A percentile compares a stretch with the other conserved stretches of the same genome.
phyloP scores from a whole-genome alignment of 176 grass and related monocot genomes.

The Aegilops umbellulata region DNA sequence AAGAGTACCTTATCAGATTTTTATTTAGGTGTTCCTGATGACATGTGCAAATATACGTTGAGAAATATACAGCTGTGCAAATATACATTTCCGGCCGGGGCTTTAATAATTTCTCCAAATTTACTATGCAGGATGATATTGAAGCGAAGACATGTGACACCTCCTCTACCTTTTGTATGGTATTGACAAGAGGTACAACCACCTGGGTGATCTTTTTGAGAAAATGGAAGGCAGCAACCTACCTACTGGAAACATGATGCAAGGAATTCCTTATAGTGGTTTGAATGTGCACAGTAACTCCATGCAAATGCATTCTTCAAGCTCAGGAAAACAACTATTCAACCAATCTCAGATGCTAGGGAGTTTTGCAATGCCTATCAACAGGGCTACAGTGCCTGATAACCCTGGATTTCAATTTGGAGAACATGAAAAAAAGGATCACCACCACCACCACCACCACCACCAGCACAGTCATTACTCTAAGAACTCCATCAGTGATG shows the following conservation, averaged over 20 bases:
- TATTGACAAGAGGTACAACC: constrained; percentile 6
- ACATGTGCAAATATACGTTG: neutral
- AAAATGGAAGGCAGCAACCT: constrained; percentile 73
- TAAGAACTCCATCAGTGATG: constrained; percentile 57
- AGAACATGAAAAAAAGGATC: constrained; percentile 49
- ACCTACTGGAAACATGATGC: constrained; percentile 40
- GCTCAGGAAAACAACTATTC: constrained; percentile 29
- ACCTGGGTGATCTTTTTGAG: constrained; percentile 3
- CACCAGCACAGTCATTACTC: constrained; percentile 27
- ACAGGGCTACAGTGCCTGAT: constrained; percentile 40
- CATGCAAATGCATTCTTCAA: constrained; percentile 48
- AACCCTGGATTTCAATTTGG: constrained; percentile 41
- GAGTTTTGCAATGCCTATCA: constrained; percentile 24
- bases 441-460: constrained; percentile 3
- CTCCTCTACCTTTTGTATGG: constrained; percentile 21
- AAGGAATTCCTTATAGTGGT: constrained; percentile 47
- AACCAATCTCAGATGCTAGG: constrained; percentile 37
- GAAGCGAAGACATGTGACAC: neutral
- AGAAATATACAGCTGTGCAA: neutral
- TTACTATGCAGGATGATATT: constrained; percentile 29
- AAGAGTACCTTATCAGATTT: neutral
- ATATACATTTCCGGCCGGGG: neutral
- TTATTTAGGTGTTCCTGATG: neutral
- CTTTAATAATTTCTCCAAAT: constrained; percentile 23
- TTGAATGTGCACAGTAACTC: constrained; percentile 44